Evolutionary conservation across 116 monocot species (phyloP), one percentile per base, ranked within the genome.

Genomic region (Zostera marina): DNA sequence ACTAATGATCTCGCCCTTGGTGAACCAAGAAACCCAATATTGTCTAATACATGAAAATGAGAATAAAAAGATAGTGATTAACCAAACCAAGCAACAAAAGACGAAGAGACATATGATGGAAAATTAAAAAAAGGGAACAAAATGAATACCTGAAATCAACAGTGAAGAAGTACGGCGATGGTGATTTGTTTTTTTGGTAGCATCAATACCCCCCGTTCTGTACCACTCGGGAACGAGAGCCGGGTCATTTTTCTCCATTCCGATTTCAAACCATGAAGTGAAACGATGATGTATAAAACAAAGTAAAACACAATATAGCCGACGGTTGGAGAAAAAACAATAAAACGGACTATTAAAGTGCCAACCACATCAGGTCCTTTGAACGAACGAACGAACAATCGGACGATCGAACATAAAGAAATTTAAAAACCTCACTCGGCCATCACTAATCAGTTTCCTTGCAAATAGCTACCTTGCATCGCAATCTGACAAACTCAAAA

Each of bases 181-280:
- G 49, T 61, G 80, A 19, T 59, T 73, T 1, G 77, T 74, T 60
- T 46, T 76, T 49, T 53, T 41, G 44, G 52, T 60, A 61, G 26
- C 44, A 11, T 60, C 10, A 44, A 16, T 16, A 9, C 66, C 19
- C 21, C 22, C 66, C 24, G 73, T 22, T 59, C 66, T 66, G 70
- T 76, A 76, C 89, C 96, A 96, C 74, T 85, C 74, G 4, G 93
- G 93, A 51, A 76, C 75, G 41, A 93, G 66, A n/a, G 84, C 64
- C 9, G 84, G 93, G 70, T 87, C 93, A 71, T 65, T 64, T 70
- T 74, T 77, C 39, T 88, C 84, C 93, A 93, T 93, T 42, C 21
- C 70, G 26, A 52, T 59, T 16, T 51, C 62, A 41, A 19, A 76
- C 66, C 87, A 87, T 78, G 52, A 73, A 32, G 5, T 32, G 4